Percentiles rank a stretch among this genome's conserved stretches.
Conservation (phyloP, 139 green algal species). For the Penium margaritaceum region DNA sequence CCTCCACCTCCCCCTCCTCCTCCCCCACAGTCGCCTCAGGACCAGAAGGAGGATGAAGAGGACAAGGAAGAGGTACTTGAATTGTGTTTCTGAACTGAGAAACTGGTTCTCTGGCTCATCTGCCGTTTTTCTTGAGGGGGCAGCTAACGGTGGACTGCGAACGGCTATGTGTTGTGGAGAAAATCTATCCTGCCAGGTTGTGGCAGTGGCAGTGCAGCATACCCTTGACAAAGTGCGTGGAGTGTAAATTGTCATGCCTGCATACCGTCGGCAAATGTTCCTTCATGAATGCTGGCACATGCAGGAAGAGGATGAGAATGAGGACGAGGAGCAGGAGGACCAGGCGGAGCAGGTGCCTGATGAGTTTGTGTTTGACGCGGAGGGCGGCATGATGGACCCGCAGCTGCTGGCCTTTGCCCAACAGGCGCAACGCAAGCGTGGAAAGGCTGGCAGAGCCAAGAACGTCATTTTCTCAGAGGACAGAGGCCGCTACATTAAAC, state of each 20-base stretch:
- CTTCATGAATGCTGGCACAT: too few species aligned
- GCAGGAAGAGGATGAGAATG: conserved; percentile 38
- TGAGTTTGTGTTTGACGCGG: conserved; percentile 96
- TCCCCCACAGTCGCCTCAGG: conserved; percentile 58
- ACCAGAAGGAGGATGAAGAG: conserved; percentile 72
- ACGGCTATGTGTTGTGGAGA: too few species aligned
- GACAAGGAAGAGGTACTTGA: conserved; percentile 67
- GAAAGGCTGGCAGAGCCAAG: conserved; percentile 82
- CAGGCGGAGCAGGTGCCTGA: conserved; percentile 80
- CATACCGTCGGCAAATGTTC: too few species aligned
- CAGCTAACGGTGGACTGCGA: too few species aligned
- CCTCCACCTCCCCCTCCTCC: conserved; percentile 76
- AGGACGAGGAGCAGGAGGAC: conserved; percentile 58
- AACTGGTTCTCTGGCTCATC: too few species aligned
- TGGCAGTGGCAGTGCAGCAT: too few species aligned
- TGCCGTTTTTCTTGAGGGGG: too few species aligned
- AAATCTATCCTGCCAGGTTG: too few species aligned
- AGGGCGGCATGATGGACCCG: conserved; percentile 88
- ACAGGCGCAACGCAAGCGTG: conserved; percentile 78
- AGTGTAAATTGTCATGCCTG: too few species aligned
- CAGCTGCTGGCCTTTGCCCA: conserved; percentile 85
- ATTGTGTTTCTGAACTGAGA: too few species aligned
- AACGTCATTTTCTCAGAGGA: conserved; percentile 87
- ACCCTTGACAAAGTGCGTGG: too few species aligned
- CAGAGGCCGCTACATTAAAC: conserved; percentile 88